Conservation (phyloP, 108 stramenopile genomes). For the Stephanodiscus minutulus region DNA sequence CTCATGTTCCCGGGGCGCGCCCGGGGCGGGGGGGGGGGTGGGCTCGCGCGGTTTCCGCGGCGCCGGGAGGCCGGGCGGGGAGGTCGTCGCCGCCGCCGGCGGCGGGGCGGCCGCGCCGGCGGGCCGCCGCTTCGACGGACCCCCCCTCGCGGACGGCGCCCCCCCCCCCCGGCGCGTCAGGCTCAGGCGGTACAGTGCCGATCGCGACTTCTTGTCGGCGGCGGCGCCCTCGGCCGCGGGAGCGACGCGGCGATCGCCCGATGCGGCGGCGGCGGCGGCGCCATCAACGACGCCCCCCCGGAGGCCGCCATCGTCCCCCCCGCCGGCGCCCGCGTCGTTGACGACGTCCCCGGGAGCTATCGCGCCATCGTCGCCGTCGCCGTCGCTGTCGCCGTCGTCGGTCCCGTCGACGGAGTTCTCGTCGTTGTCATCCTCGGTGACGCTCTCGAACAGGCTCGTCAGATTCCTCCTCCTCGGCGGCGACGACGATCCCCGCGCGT, state of each 20-base stretch:
- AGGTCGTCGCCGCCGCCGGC: not conserved
- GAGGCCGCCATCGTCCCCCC: not conserved
- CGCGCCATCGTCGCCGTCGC: not conserved
- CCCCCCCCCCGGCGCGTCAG: not conserved
- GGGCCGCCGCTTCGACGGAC: not conserved
- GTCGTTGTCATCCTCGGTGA: not conserved
- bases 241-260: not conserved
- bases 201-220: slow-evolving; percentile 5
- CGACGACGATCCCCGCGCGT: not conserved
- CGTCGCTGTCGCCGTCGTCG: not conserved
- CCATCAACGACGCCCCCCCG: too few species aligned
- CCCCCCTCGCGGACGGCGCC: not conserved
- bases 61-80: not conserved
- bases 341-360: not conserved
- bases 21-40: not conserved
- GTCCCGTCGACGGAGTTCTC: not conserved
- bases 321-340: not conserved
- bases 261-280: too few species aligned
- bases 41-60: not conserved
- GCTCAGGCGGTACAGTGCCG: not conserved
- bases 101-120: not conserved
- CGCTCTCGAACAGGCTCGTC: not conserved
- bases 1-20: not conserved
- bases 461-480: not conserved
- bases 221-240: not conserved